Conservation (phyloP, 257 asterid genomes). For the Salvia miltiorrhiza region DNA sequence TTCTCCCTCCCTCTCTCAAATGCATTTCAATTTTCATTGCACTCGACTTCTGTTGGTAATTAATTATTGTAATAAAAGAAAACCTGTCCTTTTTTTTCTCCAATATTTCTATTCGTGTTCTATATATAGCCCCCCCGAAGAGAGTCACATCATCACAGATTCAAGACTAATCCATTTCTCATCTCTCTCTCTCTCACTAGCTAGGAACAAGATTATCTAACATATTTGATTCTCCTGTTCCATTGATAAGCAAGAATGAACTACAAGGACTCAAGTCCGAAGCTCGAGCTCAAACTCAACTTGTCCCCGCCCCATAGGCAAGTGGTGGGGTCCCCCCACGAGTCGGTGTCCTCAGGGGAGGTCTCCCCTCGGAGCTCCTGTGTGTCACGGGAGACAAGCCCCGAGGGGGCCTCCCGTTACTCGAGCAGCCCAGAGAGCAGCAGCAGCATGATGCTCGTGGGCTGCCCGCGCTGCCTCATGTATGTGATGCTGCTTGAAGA, state of each 20-base stretch:
- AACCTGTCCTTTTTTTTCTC: conserved; percentile 28
- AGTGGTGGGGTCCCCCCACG: conserved; percentile 19
- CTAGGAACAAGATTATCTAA: background rate
- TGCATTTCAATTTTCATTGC: background rate
- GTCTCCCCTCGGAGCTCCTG: conserved; percentile 45
- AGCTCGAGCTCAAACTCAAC: conserved; percentile 46
- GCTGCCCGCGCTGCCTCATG: conserved; percentile 59
- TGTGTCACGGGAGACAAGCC: conserved; percentile 38
- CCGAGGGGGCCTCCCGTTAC: conserved; percentile 9
- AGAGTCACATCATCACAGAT: conserved; percentile 27
- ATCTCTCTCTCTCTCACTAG: background rate
- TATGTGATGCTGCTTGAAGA: conserved; percentile 43
- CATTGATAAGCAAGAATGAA: conserved; percentile 31
- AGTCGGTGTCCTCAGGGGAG: conserved; percentile 28
- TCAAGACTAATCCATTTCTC: background rate
- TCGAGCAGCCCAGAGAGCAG: conserved; percentile 31
- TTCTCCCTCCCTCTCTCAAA: conserved; percentile 7
- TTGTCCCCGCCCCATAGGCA: conserved; percentile 34
- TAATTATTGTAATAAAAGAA: conserved; percentile 13
- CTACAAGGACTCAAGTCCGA: conserved; percentile 26
- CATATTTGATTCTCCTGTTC: background rate
- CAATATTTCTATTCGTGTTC: background rate
- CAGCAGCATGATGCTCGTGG: conserved; percentile 44
- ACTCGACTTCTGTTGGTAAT: conserved; percentile 22
- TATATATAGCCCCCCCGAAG: conserved; percentile 26